phyloP scores from a whole-genome alignment of 106 monocot genomes.

The Gastrodia elata region DNA sequence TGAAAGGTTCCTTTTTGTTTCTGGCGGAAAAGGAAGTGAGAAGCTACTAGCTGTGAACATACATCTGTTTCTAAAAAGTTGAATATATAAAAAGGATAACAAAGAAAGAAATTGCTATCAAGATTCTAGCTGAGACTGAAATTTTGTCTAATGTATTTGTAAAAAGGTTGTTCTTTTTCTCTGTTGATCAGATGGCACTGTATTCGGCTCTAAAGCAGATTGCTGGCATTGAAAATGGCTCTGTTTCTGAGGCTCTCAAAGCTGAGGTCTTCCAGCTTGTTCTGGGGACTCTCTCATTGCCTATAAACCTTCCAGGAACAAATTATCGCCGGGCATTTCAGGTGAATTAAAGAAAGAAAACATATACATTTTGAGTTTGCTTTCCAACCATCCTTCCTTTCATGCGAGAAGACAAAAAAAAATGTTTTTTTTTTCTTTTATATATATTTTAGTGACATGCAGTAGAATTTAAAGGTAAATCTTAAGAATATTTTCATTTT shows the following conservation, averaged over 20 bases:
- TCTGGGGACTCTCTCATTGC: slow-evolving; percentile 71
- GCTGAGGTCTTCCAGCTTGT: slow-evolving; percentile 67
- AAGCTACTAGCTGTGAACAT: neutral
- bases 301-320: slow-evolving; percentile 81
- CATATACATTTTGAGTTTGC: too few relatives aligned
- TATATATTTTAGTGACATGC: neutral
- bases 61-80: neutral
- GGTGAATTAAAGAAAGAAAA: too few relatives aligned
- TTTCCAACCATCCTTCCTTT: neutral
- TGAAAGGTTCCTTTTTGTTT: neutral
- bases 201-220: slow-evolving; percentile 66
- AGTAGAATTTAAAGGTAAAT: neutral
- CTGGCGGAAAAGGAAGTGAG: neutral
- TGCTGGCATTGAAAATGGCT: slow-evolving; percentile 50
- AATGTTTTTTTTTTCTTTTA: neutral
- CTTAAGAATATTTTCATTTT: neutral
- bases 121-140: neutral
- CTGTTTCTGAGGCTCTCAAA: slow-evolving; percentile 50
- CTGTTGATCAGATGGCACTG: slow-evolving; percentile 70
- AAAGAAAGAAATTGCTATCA: too few relatives aligned
- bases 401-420: neutral
- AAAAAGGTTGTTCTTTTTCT: neutral
- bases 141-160: neutral
- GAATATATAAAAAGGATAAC: neutral
- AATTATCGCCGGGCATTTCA: slow-evolving; percentile 57